These are phyloP conservation scores for Ogataea ramenticola DNA, from an alignment of 805 yeast genomes.

Conservation along the genomic window DNA sequence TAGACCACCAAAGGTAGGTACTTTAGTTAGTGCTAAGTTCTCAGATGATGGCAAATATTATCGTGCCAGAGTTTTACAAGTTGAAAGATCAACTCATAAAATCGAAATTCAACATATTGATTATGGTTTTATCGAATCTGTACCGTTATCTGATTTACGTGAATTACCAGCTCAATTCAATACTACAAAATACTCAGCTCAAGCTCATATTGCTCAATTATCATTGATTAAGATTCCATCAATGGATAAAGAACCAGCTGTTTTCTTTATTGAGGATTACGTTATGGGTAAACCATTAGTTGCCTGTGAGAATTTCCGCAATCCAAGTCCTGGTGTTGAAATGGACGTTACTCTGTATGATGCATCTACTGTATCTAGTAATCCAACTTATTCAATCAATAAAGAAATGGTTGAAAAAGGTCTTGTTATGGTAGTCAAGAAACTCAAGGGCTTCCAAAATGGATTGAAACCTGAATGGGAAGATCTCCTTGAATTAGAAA, in stretches of 20 bases:
- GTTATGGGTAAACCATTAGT: constrained; percentile 47
- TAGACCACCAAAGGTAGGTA: constrained; percentile 42
- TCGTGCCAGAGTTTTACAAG: constrained; percentile 46
- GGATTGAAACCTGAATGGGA: constrained; percentile 29
- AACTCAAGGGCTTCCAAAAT: constrained; percentile 19
- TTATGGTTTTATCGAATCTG: constrained; percentile 47
- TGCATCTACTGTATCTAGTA: constrained; percentile 43
- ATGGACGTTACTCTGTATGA: constrained; percentile 49
- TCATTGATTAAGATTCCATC: constrained; percentile 55
- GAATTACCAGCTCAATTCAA: constrained; percentile 46
- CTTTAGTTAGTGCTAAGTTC: constrained; percentile 47
- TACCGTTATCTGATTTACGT: constrained; percentile 37
- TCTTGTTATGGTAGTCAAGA: constrained; percentile 46
- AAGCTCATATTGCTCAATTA: constrained; percentile 48
- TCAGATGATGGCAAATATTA: constrained; percentile 46
- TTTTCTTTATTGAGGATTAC: constrained; percentile 46
- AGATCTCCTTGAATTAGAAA: constrained; percentile 36
- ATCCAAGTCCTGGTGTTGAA: constrained; percentile 34
- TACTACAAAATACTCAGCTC: constrained; percentile 34
- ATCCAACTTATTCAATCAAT: constrained; percentile 54
- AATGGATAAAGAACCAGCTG: constrained; percentile 42
- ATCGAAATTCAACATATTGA: constrained; percentile 54
- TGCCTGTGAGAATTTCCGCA: constrained; percentile 39
- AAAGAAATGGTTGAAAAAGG: constrained; percentile 52
- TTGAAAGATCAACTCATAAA: constrained; percentile 35